A percentile compares a stretch with the other conserved stretches of the same genome.
phyloP scores from a whole-genome alignment of 768 basidiomycete genomes.

The Mycena metata region DNA sequence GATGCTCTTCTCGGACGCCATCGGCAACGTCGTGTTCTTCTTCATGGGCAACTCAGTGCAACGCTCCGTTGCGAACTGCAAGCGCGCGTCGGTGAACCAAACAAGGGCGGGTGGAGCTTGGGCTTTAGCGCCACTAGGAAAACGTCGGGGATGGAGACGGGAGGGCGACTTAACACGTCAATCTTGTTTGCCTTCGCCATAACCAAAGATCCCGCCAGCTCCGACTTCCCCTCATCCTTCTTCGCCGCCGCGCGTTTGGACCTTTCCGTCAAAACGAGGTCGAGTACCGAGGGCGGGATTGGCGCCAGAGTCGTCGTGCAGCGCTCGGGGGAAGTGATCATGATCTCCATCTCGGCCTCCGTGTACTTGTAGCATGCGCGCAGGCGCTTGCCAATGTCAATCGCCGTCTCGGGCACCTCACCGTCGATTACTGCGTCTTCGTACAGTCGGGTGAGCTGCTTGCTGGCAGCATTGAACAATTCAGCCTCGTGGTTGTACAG shows the following conservation, averaged over 20 bases:
- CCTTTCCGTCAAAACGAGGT: neutral
- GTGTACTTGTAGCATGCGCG: neutral
- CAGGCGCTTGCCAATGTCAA: neutral
- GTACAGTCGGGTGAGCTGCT: neutral
- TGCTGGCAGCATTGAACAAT: neutral
- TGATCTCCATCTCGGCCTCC: neutral
- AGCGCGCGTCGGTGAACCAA: conserved; percentile 17
- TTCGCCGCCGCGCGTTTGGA: neutral
- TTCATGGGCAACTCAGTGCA: neutral
- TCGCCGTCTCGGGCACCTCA: neutral
- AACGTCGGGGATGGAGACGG: neutral
- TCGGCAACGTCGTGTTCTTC: neutral
- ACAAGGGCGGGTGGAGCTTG: conserved; percentile 2
- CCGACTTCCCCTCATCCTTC: neutral
- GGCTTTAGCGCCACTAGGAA: neutral
- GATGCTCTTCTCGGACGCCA: neutral
- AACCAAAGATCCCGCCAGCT: neutral
- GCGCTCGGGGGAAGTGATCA: neutral
- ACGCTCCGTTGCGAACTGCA: neutral
- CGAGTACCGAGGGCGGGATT: neutral
- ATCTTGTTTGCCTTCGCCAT: neutral
- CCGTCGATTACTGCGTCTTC: neutral
- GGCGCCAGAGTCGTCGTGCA: neutral
- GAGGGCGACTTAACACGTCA: neutral
- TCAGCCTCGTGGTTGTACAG: too few relatives aligned